These are phyloP conservation scores for Phascolomyces articulosus DNA, from an alignment of 371 early-diverging fungal genomes.

Conservation along the genomic window DNA sequence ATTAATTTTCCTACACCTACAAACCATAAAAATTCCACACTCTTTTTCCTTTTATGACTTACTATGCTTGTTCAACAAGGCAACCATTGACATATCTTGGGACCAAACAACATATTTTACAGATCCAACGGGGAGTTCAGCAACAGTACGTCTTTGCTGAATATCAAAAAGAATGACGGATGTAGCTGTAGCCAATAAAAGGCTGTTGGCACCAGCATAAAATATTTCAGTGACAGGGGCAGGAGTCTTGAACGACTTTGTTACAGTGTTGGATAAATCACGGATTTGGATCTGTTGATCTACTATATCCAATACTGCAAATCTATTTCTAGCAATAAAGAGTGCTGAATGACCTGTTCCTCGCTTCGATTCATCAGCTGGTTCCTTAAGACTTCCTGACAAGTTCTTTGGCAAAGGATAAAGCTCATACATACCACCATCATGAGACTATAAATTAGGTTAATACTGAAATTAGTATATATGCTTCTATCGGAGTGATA, in stretches of 20 bases:
- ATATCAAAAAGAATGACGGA: conserved; percentile 90
- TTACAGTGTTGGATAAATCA: conserved; percentile 83
- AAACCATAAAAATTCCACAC: not conserved
- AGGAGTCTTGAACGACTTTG: conserved; percentile 87
- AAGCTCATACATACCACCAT: conserved; percentile 90
- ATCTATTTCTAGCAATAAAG: conserved; percentile 94
- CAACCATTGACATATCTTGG: conserved; percentile 83
- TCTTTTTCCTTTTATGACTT: conserved; percentile 22
- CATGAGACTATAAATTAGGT: conserved; percentile 64
- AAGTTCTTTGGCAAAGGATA: conserved; percentile 80
- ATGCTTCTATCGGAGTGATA: too few relatives aligned
- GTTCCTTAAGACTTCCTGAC: conserved; percentile 68
- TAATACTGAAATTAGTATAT: too few relatives aligned
- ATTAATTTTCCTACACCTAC: too few relatives aligned
- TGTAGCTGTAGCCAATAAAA: conserved; percentile 81
- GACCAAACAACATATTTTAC: conserved; percentile 94
- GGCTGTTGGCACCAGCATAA: conserved; percentile 82
- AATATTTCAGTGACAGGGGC: conserved; percentile 82
- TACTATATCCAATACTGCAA: conserved; percentile 89
- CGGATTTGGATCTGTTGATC: conserved; percentile 78
- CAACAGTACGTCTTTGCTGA: conserved; percentile 74
- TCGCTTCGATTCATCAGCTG: conserved; percentile 68
- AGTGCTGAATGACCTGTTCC: conserved; percentile 84
- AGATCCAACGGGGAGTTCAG: conserved; percentile 76
- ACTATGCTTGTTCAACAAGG: conserved; percentile 92